A percentile compares a stretch with the other conserved stretches of the same genome.
These are phyloP conservation scores for Rhypophila decipiens DNA, from an alignment of 495 filamentous ascomycete species.

Conservation along the genomic window DNA sequence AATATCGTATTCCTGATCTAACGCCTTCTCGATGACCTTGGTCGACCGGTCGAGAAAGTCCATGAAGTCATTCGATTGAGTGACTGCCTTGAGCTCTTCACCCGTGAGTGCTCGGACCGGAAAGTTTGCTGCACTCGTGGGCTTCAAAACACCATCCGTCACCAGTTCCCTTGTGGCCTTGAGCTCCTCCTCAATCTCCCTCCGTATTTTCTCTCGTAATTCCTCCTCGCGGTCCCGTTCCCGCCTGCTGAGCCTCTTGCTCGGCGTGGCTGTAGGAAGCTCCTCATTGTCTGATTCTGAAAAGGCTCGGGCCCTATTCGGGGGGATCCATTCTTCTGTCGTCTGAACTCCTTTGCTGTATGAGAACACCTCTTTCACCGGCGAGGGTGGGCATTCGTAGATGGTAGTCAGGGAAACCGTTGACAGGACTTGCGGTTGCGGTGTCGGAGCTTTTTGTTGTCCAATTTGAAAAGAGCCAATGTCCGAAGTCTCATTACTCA, in stretches of 20 bases:
- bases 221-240: constrained; percentile 80
- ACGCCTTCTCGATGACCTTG: constrained; percentile 92
- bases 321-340: constrained; percentile 56
- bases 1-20: constrained; percentile 91
- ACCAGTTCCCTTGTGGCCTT: constrained; percentile 56
- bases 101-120: constrained; percentile 73
- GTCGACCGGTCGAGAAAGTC: constrained; percentile 93
- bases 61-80: constrained; percentile 86
- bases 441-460: constrained; percentile 25
- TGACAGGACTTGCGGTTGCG: constrained; percentile 44
- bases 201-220: constrained; percentile 72
- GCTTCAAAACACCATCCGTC: constrained; percentile 43
- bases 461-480: constrained; percentile 33
- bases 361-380: constrained; percentile 72
- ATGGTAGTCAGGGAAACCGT: constrained; percentile 62
- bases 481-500: constrained; percentile 66
- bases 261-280: constrained; percentile 40
- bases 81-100: constrained; percentile 86
- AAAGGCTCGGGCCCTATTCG: constrained; percentile 35
- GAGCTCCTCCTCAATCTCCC: constrained; percentile 89
- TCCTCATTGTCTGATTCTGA: constrained; percentile 58
- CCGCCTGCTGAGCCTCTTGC: constrained; percentile 67
- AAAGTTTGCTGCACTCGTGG: constrained; percentile 51
- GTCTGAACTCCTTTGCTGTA: constrained; percentile 97
- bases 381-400: constrained; percentile 68